Evolutionary conservation across 2,329 filamentous ascomycete species (phyloP), one percentile per base, ranked within the genome.

Genomic region (Phialophora expanda): DNA sequence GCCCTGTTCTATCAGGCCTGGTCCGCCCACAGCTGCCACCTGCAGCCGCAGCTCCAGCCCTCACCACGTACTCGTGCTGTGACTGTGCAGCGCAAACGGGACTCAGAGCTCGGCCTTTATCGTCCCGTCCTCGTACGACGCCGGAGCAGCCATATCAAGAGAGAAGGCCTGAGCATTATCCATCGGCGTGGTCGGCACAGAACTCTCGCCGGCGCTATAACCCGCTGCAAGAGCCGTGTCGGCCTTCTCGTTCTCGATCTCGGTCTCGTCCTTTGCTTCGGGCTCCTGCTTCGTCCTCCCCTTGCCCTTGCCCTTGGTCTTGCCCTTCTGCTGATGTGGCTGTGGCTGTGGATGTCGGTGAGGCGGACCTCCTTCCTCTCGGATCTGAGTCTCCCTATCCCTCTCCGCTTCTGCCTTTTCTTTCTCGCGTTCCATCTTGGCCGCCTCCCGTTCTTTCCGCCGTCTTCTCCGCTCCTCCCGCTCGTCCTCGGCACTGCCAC

Each of bases 401-500:
- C 5, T n/a, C 38, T 44, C 14, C 6, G 17, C 38, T n/a, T 41
- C 34, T 14, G 34, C 34, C 34, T 6, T 41, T 61, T 14, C 44
- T 38, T 44, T 56, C 46, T 30, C 58, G 17, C 48, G 51, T 22
- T 61, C 56, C 48, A 46, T 64, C 28, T 69, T 65, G 24, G 64
- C 67, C 3, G 67, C 67, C 22, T 65, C 65, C 11, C 62, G 11
- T 41, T 69, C 67, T 28, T 54, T 54, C n/a, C 63, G 38, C n/a
- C 66, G 56, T 34, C 56, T 34, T 22, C 66, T 50, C 9, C 53
- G 30, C 28, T 30, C 53, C 14, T 56, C 53, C 14, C 30, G 5
- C 14, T 32, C 55, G 55, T 57, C 60, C 55, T 32, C 60, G 5
- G 14, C 58, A 46, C 22, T 12, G 14, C 14, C 65, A 50, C 55